These are phyloP conservation scores for Dioszegia hungarica DNA, from an alignment of 768 basidiomycete genomes.

Conservation along the genomic window DNA sequence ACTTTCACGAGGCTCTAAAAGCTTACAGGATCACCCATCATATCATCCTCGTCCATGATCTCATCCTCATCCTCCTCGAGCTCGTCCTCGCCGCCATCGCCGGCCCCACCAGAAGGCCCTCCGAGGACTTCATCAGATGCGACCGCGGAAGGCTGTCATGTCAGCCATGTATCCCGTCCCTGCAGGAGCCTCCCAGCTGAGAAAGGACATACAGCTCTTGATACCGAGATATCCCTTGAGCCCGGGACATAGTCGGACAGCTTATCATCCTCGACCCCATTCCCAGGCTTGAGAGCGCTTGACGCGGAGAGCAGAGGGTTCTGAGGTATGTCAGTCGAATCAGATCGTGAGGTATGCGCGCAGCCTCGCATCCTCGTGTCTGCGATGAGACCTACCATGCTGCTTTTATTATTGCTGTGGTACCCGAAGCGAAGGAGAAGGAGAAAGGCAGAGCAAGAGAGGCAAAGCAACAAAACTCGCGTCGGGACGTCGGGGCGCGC, in stretches of 20 bases:
- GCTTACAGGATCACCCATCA: slow-evolving; percentile 2
- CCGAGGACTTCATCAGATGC: slow-evolving; percentile 61
- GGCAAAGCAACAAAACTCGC: not conserved
- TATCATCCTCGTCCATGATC: slow-evolving; percentile 31
- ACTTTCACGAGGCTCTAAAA: not conserved
- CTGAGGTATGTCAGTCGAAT: slow-evolving; percentile 10
- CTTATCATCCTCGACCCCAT: slow-evolving; percentile 67
- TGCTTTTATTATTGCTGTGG: not conserved
- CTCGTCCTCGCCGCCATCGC: slow-evolving; percentile 7
- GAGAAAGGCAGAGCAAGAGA: not conserved
- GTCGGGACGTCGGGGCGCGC: no score
- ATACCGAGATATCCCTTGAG: slow-evolving; percentile 73
- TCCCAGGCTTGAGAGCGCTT: not conserved
- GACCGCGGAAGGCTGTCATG: slow-evolving; percentile 50
- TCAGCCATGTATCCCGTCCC: slow-evolving; percentile 37
- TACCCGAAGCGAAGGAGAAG: not conserved
- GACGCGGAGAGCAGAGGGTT: slow-evolving; percentile 37
- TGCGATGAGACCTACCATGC: slow-evolving; percentile 14
- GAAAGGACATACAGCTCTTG: slow-evolving; percentile 60
- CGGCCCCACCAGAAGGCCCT: slow-evolving; percentile 53
- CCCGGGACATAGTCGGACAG: slow-evolving; percentile 80
- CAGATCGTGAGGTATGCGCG: no score
- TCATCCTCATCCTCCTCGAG: slow-evolving; percentile 31
- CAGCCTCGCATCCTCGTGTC: no score
- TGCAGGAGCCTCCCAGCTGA: not conserved